Evolutionary conservation across 2,329 filamentous ascomycete species (phyloP), one percentile per base, ranked within the genome.

Genomic region (Arachnomyces sp.): DNA sequence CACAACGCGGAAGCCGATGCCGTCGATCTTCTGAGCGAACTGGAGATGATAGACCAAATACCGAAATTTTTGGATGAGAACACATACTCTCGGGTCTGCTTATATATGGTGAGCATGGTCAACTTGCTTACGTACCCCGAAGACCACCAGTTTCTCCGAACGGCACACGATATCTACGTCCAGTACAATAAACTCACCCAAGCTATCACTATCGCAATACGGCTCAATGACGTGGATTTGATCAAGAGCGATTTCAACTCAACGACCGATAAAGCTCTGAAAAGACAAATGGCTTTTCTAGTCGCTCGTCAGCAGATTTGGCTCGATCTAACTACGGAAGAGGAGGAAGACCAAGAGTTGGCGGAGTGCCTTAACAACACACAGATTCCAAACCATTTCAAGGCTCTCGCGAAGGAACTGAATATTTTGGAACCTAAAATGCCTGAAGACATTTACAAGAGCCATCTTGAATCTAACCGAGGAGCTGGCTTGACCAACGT

Each of bases 91-190:
- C 75, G 92, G 57, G 92, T 95, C 41, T 96, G 92, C 61, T 69
- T 98, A 52, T 98, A 98, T 69, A 95, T 98, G 83, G 87, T 94
- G 54, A 94, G 87, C 72, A 96, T 96, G 86, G 92, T 98, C 52
- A 94, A 92, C 59, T 78, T 98, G 14, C 80, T 98, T 62, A 95
- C 92, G 39, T 96, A 94, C 59, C 92, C 92, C 32, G 92, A 98
- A 66, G 95, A 98, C 65, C 86, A 95, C 60, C 82, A 86, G 54
- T 96, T 98, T 67, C 81, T 98, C 44, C 82, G 80, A 49, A 94
- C 90, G 6, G 89, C 90, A 35, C 92, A 96, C 68, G 77, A 82
- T 48, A 93, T 98, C 59, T 98, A 98, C 69, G 82, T 88, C 53
- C 77, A 86, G 52, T 94, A 95, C 72, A 86, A 92, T 56, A 87